Conservation (phyloP, 1,139 yeast genomes). For the Nakaseomyces bracarensis region DNA sequence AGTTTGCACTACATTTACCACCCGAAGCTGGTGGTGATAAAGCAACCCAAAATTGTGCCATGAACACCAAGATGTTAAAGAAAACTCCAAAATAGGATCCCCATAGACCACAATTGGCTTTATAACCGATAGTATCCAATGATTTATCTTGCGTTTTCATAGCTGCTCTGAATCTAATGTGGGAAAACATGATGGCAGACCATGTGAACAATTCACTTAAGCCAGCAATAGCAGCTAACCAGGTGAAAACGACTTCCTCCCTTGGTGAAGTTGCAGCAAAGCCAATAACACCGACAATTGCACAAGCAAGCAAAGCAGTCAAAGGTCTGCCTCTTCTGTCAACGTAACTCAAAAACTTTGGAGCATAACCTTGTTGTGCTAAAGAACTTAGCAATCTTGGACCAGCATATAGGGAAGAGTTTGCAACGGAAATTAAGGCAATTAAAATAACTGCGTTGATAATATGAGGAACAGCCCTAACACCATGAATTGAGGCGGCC, state of each 20-base stretch:
- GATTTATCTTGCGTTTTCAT: constrained; percentile 56
- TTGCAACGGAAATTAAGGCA: constrained; percentile 63
- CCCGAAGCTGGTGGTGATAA: constrained; percentile 52
- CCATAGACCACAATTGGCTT: constrained; percentile 56
- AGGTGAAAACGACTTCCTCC: constrained; percentile 57
- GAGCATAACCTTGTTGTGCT: constrained; percentile 74
- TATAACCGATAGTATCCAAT: constrained; percentile 58
- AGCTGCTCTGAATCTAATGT: constrained; percentile 71
- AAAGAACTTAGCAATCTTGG: constrained; percentile 77
- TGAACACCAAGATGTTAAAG: constrained; percentile 54
- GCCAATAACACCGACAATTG: constrained; percentile 74
- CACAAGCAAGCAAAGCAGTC: constrained; percentile 50
- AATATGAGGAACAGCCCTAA: constrained; percentile 58
- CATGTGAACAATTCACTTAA: constrained; percentile 73
- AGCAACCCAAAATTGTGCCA: constrained; percentile 80
- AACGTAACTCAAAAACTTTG: constrained; percentile 45
- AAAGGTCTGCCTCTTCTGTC: constrained; percentile 59
- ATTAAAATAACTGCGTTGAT: constrained; percentile 67
- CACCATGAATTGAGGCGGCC: constrained; percentile 64
- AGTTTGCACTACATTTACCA: constrained; percentile 41
- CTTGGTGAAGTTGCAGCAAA: constrained; percentile 56
- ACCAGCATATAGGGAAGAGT: constrained; percentile 70
- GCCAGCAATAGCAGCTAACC: constrained; percentile 81
- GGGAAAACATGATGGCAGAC: constrained; percentile 73
- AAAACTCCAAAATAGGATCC: constrained; percentile 64